Base-by-base conservation (phyloP, 2,329 filamentous ascomycete genomes). In the Sordariomycetes sp. region DNA sequence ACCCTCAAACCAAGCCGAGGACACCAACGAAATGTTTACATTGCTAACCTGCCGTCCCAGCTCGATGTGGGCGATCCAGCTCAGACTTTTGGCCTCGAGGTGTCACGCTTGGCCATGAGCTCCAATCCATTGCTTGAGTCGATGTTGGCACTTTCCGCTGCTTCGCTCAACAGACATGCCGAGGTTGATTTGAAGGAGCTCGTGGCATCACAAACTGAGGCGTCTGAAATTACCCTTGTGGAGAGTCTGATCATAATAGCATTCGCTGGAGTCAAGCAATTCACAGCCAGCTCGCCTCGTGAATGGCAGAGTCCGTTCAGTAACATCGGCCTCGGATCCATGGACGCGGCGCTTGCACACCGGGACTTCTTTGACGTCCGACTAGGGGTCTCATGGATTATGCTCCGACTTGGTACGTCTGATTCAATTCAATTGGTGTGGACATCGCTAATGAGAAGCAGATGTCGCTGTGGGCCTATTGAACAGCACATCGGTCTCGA, bases 61-160 rank as follows among this genome's bases (percentile, higher is more conserved):
- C 49, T 66, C 17, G 63, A 66, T 36, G 57, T 64, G 5, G 61
- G 54, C 28, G 63, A 66, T 26, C 42, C 57, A 21, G 47, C 47
- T 1, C 61, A 62, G 30, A 50, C 54, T 0, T 66, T 66, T 39
- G 61, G 63, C 2, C 54, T 64, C 8, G 39, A 52, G 9, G 51
- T 56, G 1, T 46, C 58, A 1, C 46, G 49, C 8, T 38, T 59
- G 9, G 47, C 53, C 6, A 42, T 48, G 30, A 39, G 46, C 21
- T 51, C 48, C 0, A n/a, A n/a, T 35, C 39, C 6, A 24, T 39
- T 1, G 40, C 55, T 6, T 42, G 52, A 12, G 45, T 43, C 50
- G 2, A 35, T 58, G 1, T 42, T 59, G 14, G 40, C 39, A 6
- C 36, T 50, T 8, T 42, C 48, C 20, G 28, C 39, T n/a, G 35